Conservation (phyloP, 2,329 filamentous ascomycete genomes). For the Thermomyces lanuginosus region DNA sequence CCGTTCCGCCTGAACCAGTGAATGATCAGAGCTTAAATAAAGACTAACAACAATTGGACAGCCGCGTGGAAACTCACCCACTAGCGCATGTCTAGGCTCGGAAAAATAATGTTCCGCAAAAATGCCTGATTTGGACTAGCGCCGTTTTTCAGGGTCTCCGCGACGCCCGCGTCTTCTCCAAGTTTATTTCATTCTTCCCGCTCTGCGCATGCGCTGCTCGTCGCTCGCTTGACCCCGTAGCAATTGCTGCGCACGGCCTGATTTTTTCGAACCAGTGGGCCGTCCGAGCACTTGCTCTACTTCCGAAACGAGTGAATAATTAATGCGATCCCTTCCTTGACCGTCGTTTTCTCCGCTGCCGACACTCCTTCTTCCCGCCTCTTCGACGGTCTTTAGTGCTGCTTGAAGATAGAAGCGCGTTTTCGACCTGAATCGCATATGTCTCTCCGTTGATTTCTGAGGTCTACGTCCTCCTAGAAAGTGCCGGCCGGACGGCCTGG, state of each 20-base stretch:
- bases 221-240: conserved; percentile 1
- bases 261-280: not conserved
- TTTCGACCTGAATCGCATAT: conserved; percentile 17
- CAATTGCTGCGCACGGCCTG: not conserved
- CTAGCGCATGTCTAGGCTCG: too few species aligned
- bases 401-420: not conserved
- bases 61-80: too few species aligned
- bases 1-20: too few species aligned
- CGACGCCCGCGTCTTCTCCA: conserved; percentile 17
- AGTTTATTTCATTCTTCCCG: not conserved
- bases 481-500: conserved; percentile 26
- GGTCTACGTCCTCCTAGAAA: conserved; percentile 14
- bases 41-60: too few species aligned
- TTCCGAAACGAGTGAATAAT: conserved; percentile 11
- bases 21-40: too few species aligned
- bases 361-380: conserved; percentile 3
- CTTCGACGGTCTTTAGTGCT: conserved; percentile 4
- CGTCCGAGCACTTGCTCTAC: not conserved
- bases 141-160: conserved; percentile 22
- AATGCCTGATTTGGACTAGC: conserved; percentile 19
- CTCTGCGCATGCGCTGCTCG: not conserved
- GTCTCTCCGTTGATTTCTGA: conserved; percentile 10
- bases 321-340: conserved; percentile 9
- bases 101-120: conserved; percentile 15
- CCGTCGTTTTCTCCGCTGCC: conserved; percentile 3